phyloP scores from a whole-genome alignment of 441 rosid species.

The Omphalea diandra region DNA sequence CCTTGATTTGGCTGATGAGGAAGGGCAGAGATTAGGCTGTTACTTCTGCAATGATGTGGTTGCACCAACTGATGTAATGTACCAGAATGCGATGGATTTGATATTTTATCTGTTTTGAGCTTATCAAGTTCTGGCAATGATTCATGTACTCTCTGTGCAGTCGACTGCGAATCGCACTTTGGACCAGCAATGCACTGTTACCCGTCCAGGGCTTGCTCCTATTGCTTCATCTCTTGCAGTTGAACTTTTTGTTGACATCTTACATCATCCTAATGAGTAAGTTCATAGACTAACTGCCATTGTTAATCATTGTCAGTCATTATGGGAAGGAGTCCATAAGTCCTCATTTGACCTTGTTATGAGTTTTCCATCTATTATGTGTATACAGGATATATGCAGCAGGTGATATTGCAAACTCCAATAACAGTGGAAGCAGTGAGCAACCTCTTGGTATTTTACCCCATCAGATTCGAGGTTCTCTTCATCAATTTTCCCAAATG shows the following conservation, averaged over 20 bases:
- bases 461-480: slow-evolving; percentile 90
- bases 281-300: background rate
- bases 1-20: slow-evolving; percentile 40
- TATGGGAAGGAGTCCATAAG: background rate
- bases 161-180: slow-evolving; percentile 90
- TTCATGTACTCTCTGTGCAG: slow-evolving; percentile 37
- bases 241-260: slow-evolving; percentile 76
- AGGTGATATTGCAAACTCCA: slow-evolving; percentile 57
- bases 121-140: slow-evolving; percentile 18
- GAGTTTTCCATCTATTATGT: slow-evolving; percentile 19
- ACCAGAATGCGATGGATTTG: slow-evolving; percentile 8
- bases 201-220: slow-evolving; percentile 96
- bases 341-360: slow-evolving; percentile 16
- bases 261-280: slow-evolving; percentile 90
- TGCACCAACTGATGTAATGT: slow-evolving; percentile 87
- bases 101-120: background rate
- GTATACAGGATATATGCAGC: slow-evolving; percentile 55
- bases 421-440: slow-evolving; percentile 40
- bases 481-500: slow-evolving; percentile 83
- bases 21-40: slow-evolving; percentile 72
- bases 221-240: slow-evolving; percentile 91
- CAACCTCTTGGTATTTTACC: slow-evolving; percentile 90
- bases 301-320: background rate
- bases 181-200: slow-evolving; percentile 97
- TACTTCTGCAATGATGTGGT: slow-evolving; percentile 98